Base-by-base conservation (phyloP, 2,329 filamentous ascomycete species). In the Cercospora citrullina region DNA sequence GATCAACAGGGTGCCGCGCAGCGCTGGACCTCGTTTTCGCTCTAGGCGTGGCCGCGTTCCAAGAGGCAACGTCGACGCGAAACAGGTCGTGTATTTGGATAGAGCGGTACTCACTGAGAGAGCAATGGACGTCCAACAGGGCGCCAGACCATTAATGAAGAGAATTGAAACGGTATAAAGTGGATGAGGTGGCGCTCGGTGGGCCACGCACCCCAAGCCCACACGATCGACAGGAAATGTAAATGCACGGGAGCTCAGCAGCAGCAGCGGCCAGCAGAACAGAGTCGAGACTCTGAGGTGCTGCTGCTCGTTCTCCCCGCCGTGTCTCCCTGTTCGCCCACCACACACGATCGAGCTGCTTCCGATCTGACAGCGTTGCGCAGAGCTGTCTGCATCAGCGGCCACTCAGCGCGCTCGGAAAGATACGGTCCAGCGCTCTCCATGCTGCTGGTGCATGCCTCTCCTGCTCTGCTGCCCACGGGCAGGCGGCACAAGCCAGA, bases 221-320 rank as follows among this genome's bases (percentile, higher is more conserved):
- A 36, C n/a, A 31, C n/a, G 55, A 59, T 59, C 28, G 55, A 26
- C 55, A 31, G 55, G n/a, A 59, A 58, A 58, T 58, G 55, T 30
- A 58, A 33, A 36, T 30, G 21, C 21, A 55, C 51, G 51, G 1
- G 48, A 26, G 26, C 23, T 53, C 48, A 53, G 12, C 48, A 21
- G 48, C 48, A 53, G 10, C 48, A 21, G 48, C 48, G 26, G 10
- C 18, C 21, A 6, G 23, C 51, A 30, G 26, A 23, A 28, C 14
- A 57, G 23, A 28, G 55, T 58, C 55, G 55, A 58, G 55, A 58
- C 28, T 4, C 48, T 53, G 45, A 8, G 14, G 26, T 12, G 26
- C 53, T 58, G 23, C 53, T 58, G 26, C 55, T 33, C 28, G 1
- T 8, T 14, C 18, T 18, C 55, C 18, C n/a, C 30, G 8, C 45